Base-by-base conservation (phyloP, 768 basidiomycete species). In the Leccinum fibrillosum region DNA sequence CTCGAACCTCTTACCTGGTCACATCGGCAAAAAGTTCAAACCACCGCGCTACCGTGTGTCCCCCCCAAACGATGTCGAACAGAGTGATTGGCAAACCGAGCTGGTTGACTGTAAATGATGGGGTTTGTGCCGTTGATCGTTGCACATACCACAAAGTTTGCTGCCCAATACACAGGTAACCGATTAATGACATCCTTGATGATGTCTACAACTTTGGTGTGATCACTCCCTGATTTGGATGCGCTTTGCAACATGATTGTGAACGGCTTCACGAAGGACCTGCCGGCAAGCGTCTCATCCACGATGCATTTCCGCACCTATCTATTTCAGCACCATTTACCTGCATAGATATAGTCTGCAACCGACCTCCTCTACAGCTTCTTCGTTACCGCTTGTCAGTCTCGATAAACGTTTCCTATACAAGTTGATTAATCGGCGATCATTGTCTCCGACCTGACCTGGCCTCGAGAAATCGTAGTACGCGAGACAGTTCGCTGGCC, bases 391-490 rank as follows among this genome's bases (percentile, higher is more conserved):
- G 28, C 39, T 64, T 8, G 61, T 60, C 17, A 71, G 67, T 19
- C 23, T 65, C 9, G 32, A 48, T 13, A 71, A 48, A 10, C 67
- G 69, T 25, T 49, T 53, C 17, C 2, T 53, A 44, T 69, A 73
- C 25, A 59, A 28, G 5, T 4, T 37, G 5, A 54, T 21, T 8
- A 37, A 12, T 15, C 53, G 56, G 30, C 9, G 39, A 21, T 45
- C 35, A 1, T 39, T 21, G 34, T 51, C 45, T 52, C 10, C 52
- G 30, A 42, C 23, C 19, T 42, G 39, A 26, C 21, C 32, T 1
- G 89, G 89, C 21, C 83, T 75, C n/a, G 69, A 71, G 82, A 88
- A 89, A 12, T 69, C 72, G 64, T 92, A 92, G 61, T 83, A 76
- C 2, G 70, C 60, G 44, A 74, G 75, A 8, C 75, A 54, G 10